phyloP scores from a whole-genome alignment of 2,329 filamentous ascomycete genomes.

The Trichocomaceae sp. region DNA sequence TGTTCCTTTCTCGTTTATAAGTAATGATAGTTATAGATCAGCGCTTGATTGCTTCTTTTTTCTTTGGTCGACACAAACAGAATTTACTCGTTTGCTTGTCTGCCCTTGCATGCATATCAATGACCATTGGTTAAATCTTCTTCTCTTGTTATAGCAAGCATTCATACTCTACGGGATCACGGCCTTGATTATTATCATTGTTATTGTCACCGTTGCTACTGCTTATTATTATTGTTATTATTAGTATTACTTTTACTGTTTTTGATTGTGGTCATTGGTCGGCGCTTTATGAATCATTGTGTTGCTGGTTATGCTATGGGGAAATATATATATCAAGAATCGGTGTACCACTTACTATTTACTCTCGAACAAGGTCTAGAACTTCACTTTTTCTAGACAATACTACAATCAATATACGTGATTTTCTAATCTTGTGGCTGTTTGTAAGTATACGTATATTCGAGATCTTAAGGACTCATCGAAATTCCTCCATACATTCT shows the following conservation, averaged over 20 bases:
- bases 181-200: not conserved
- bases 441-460: no score
- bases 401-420: no score
- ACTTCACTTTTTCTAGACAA: no score
- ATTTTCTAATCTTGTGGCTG: no score
- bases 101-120: conserved; percentile 9
- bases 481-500: not conserved
- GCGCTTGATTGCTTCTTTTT: conserved; percentile 4
- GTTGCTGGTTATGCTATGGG: no score
- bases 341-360: not conserved
- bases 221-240: not conserved
- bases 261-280: not conserved
- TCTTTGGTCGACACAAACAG: not conserved
- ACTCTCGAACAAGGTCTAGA: no score
- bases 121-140: conserved; percentile 1
- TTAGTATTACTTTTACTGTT: not conserved
- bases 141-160: not conserved
- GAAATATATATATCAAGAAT: not conserved
- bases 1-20: not conserved
- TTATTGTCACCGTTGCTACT: no score
- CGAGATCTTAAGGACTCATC: not conserved
- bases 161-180: not conserved
- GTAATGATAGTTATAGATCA: conserved; percentile 12
- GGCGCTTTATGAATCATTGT: not conserved
- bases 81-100: not conserved